phyloP scores from a whole-genome alignment of 805 yeast genomes.

The Candida sithepensis region DNA sequence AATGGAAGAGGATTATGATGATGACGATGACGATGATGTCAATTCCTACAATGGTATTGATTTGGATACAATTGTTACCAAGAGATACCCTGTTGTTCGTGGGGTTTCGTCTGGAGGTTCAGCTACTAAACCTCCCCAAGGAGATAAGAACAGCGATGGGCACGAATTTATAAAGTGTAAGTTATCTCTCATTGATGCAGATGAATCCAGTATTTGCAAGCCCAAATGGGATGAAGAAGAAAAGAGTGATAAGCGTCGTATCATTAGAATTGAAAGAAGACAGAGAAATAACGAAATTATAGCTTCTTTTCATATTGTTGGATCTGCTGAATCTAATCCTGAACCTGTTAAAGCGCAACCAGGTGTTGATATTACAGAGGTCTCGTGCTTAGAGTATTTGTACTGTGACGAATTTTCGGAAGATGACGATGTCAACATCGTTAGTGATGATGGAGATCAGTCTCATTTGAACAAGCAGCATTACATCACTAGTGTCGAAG shows the following conservation, averaged over 20 bases:
- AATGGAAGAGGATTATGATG: constrained; percentile 3
- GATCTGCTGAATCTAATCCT: constrained; percentile 47
- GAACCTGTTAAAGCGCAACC: constrained; percentile 33
- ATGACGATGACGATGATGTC: constrained; percentile 5
- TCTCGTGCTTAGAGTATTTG: constrained; percentile 53
- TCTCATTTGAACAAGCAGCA: constrained; percentile 28
- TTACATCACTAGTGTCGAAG: constrained; percentile 66
- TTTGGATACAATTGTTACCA: constrained; percentile 10
- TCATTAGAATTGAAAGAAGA: constrained; percentile 52
- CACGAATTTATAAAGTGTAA: constrained; percentile 43
- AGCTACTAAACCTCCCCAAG: constrained; percentile 51
- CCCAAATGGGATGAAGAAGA: constrained; percentile 50
- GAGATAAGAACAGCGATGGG: constrained; percentile 22
- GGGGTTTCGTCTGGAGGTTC: constrained; percentile 60
- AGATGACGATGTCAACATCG: constrained; percentile 17
- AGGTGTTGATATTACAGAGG: constrained; percentile 51
- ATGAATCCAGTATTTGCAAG: constrained; percentile 44
- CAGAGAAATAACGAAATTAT: constrained; percentile 45
- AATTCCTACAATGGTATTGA: constrained; percentile 6
- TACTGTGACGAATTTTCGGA: constrained; percentile 18
- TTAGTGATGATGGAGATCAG: constrained; percentile 26
- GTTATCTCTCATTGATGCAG: constrained; percentile 42
- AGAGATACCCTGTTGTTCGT: constrained; percentile 43
- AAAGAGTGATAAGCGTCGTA: constrained; percentile 48
- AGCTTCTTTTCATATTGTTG: constrained; percentile 49